A percentile compares a stretch with the other conserved stretches of the same genome.
These are phyloP conservation scores for Colletotrichum lini DNA, from an alignment of 2,329 filamentous ascomycete genomes.

Conservation along the genomic window DNA sequence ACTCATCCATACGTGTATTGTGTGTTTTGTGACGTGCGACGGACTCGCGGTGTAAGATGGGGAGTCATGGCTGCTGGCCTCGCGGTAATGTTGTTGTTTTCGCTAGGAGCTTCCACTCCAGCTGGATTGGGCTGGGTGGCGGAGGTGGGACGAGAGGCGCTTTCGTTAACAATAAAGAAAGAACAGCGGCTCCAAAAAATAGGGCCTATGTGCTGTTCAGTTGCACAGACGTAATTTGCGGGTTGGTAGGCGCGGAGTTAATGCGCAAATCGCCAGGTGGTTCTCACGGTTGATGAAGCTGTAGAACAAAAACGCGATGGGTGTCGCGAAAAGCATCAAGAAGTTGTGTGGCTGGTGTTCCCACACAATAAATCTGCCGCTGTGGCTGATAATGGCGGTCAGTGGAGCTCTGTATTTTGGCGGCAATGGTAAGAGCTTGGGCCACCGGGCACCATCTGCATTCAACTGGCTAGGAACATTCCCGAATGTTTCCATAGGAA, in stretches of 20 bases:
- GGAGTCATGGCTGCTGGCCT: constrained; percentile 43
- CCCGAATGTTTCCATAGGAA: neutral
- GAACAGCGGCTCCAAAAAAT: no score
- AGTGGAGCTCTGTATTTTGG: neutral
- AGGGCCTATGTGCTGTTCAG: no score
- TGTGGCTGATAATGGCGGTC: constrained; percentile 11
- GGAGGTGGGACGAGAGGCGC: neutral
- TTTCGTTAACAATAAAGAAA: neutral
- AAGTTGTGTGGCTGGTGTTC: constrained; percentile 24
- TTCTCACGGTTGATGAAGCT: constrained; percentile 9
- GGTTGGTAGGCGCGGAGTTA: neutral
- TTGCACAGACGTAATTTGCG: neutral
- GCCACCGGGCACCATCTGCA: neutral
- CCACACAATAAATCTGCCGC: constrained; percentile 13
- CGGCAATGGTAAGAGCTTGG: neutral
- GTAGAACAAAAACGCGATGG: constrained; percentile 40
- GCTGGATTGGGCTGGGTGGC: neutral
- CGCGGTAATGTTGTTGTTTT: constrained; percentile 14
- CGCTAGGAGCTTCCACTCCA: neutral
- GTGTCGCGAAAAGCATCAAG: constrained; percentile 39
- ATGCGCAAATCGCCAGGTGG: neutral
- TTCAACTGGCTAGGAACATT: neutral
- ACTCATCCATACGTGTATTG: constrained; percentile 60
- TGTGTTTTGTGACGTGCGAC: constrained; percentile 64
- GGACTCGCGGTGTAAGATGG: constrained; percentile 55